Base-by-base conservation (phyloP, 768 basidiomycete species). In the Dacryopinax primogenitus region DNA sequence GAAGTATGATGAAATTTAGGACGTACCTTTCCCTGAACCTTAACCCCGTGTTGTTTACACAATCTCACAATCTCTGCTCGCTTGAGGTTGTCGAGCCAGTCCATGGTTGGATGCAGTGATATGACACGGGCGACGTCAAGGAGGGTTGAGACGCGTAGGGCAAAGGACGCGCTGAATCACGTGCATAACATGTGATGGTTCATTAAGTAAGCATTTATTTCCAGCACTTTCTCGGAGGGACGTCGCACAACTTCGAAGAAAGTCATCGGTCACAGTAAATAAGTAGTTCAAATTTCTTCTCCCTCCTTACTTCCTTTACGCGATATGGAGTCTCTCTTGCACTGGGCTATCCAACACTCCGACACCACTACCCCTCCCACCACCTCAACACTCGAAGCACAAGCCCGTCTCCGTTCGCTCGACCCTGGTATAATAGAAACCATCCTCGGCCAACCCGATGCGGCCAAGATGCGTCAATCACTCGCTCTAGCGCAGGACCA, bases 391-490 rank as follows among this genome's bases (percentile, higher is more conserved):
- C 70, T 66, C 7, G 68, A 69, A 36, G 69, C 67, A 16, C 74
- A 74, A 11, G 73, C 72, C 12, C 74, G 76, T 21, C 65, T 72
- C 51, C 77, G 80, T 64, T 78, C 86, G 63, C 76, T 95, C 21
- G 87, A 92, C 76, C 86, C 92, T 0, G 89, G 75, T n/a, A 79
- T 94, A 68, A 87, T 94, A 68, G 90, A 93, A 70, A 74, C 82
- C 74, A 90, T 95, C 70, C 80, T 95, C 33, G 92, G 92, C 12
- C 89, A 85, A 70, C 82, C 88, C 0, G 92, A 94, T 71, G 81
- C 90, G 0, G 84, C 82, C 62, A 78, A 84, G 63, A 94, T 95
- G 90, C 88, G 87, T 72, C 89, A 92, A 67, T 83, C 85, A 65
- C 78, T 92, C 72, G 79, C 79, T 1, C 72, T 82, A 26, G 89